Percentiles rank a stretch among this genome's conserved stretches.
Evolutionary conservation across 148 eudicot genomes (phyloP).

Genomic region (Rheum nobile): DNA sequence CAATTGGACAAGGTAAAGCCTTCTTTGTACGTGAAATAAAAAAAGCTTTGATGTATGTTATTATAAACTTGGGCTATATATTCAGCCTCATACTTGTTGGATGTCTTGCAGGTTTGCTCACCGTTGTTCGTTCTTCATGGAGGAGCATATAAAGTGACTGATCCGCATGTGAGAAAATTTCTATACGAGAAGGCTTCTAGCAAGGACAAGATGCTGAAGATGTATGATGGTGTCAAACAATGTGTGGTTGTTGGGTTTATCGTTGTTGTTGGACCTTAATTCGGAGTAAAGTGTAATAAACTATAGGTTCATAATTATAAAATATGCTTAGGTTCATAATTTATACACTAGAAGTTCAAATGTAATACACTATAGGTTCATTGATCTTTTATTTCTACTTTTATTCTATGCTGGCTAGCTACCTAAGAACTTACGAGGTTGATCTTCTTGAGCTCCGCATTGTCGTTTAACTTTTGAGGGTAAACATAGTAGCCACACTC

Average conservation of each 20-base stretch:
- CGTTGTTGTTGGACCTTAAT: neutral
- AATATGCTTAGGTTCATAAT: no score
- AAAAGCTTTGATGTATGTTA: neutral
- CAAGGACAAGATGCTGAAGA: conserved; percentile 72
- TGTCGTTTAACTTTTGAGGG: no score
- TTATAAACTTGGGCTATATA: neutral
- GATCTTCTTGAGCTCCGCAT: no score
- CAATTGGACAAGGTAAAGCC: conserved; percentile 63
- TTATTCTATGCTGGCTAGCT: neutral
- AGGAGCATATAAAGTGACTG: conserved; percentile 77
- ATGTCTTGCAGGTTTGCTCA: conserved; percentile 40
- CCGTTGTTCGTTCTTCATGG: conserved; percentile 87
- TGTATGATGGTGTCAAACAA: conserved; percentile 48
- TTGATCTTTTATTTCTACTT: neutral
- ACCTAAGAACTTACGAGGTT: neutral
- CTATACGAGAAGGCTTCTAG: conserved; percentile 65
- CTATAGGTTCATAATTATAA: no score
- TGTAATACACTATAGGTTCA: no score
- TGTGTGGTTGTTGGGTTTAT: neutral
- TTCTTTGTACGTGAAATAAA: no score
- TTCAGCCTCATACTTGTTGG: neutral
- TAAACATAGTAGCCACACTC: no score
- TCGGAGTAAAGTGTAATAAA: no score
- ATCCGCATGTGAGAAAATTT: conserved; percentile 67
- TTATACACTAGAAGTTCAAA: no score